Conservation (phyloP, 208 protist genomes). For the Acanthamoeba triangularis region DNA sequence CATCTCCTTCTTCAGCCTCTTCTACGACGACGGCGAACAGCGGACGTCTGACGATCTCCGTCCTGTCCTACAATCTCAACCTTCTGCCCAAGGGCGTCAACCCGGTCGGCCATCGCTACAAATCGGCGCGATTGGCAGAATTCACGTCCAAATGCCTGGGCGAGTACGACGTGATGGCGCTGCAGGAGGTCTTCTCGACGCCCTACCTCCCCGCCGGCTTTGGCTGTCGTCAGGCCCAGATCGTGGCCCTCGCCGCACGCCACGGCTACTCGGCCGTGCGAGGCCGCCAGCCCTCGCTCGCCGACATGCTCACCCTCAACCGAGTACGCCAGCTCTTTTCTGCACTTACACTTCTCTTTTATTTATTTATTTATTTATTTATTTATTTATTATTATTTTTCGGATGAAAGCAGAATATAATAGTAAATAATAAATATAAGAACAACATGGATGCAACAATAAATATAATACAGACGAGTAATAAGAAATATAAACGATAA, state of each 20-base stretch:
- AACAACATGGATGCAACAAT: background rate
- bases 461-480: no score
- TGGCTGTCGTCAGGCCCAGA: conserved; percentile 25
- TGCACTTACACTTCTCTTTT: background rate
- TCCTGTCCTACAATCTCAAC: conserved; percentile 66
- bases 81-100: conserved; percentile 68
- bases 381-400: background rate
- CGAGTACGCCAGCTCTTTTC: background rate
- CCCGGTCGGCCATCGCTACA: conserved; percentile 67
- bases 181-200: conserved; percentile 71
- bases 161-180: conserved; percentile 61
- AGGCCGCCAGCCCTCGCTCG: background rate
- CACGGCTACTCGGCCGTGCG: conserved; percentile 41
- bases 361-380: background rate
- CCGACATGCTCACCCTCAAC: conserved; percentile 38
- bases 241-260: background rate
- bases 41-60: background rate
- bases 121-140: conserved; percentile 20
- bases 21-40: background rate
- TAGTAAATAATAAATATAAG: background rate
- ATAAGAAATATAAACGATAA: no score
- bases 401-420: no score
- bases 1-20: background rate
- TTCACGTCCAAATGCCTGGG: conserved; percentile 13
- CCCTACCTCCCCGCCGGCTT: conserved; percentile 17